Percentiles rank a stretch among this genome's conserved stretches.
These are phyloP conservation scores for Prunus armeniaca DNA, from an alignment of 306 rosid genomes.

Conservation along the genomic window DNA sequence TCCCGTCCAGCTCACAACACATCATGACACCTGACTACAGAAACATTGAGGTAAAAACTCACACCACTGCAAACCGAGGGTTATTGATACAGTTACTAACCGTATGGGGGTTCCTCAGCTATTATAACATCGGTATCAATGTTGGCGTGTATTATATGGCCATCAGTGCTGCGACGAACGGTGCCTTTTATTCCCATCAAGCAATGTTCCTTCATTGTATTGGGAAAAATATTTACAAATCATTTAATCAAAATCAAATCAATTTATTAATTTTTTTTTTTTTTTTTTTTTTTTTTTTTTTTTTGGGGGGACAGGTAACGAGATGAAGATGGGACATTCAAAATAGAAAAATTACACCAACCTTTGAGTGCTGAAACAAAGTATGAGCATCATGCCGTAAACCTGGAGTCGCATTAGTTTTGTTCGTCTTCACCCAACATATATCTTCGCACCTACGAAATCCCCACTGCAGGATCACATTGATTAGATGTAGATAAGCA, in stretches of 20 bases:
- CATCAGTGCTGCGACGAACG: slow-evolving; percentile 98
- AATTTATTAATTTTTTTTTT: background rate
- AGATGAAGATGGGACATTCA: slow-evolving; percentile 14
- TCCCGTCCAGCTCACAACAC: background rate
- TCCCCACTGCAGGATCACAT: slow-evolving; percentile 78
- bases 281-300: slow-evolving; percentile 4
- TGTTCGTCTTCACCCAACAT: slow-evolving; percentile 99
- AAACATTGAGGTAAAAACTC: background rate
- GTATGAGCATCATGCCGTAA: slow-evolving; percentile 93
- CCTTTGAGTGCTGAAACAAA: slow-evolving; percentile 99
- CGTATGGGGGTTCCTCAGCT: slow-evolving; percentile 98
- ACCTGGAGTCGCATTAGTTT: slow-evolving; percentile 85
- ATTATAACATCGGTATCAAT: slow-evolving; percentile 97
- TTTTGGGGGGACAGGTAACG: slow-evolving; percentile 6
- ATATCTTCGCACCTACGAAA: slow-evolving; percentile 99
- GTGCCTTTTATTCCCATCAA: slow-evolving; percentile 99
- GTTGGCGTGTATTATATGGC: slow-evolving; percentile 98
- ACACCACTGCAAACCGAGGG: slow-evolving; percentile 5
- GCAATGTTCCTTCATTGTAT: slow-evolving; percentile 82
- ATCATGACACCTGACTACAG: background rate
- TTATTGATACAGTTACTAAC: slow-evolving; percentile 46
- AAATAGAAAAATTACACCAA: slow-evolving; percentile 23
- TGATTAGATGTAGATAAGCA: slow-evolving; percentile 11
- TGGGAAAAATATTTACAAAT: slow-evolving; percentile 15
- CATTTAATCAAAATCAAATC: slow-evolving; percentile 1